Evolutionary conservation across 495 filamentous ascomycete genomes (phyloP).

Genomic region (Talaromyces thailandensis): DNA sequence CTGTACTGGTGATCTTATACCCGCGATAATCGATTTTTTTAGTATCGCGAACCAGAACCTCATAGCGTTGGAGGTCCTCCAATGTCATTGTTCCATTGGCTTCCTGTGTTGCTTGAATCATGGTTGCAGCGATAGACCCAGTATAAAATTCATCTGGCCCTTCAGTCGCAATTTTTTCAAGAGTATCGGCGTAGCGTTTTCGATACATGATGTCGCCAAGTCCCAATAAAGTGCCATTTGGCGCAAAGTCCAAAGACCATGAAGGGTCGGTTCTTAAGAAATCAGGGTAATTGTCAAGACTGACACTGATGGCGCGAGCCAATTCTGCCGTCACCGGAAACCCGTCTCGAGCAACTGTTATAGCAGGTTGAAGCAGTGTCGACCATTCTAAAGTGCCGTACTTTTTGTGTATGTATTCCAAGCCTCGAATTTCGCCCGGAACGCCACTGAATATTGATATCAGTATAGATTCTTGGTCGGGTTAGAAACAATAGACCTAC

Average conservation of each 20-base stretch:
- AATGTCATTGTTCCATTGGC: slow-evolving; percentile 77
- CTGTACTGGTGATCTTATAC: slow-evolving; percentile 56
- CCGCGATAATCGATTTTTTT: slow-evolving; percentile 62
- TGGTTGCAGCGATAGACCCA: slow-evolving; percentile 64
- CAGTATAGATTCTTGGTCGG: not conserved
- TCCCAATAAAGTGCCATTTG: slow-evolving; percentile 59
- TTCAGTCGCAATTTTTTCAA: slow-evolving; percentile 60
- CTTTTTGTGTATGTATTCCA: slow-evolving; percentile 65
- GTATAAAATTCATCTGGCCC: slow-evolving; percentile 71
- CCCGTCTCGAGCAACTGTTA: slow-evolving; percentile 64
- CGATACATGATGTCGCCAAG: slow-evolving; percentile 71
- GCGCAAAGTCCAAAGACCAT: slow-evolving; percentile 85
- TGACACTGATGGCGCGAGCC: slow-evolving; percentile 50
- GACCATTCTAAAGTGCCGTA: slow-evolving; percentile 66
- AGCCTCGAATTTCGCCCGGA: slow-evolving; percentile 72
- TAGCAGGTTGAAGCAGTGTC: slow-evolving; percentile 60
- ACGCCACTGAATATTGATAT: slow-evolving; percentile 47
- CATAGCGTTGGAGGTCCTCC: slow-evolving; percentile 63
- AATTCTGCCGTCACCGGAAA: slow-evolving; percentile 64
- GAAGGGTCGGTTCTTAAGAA: slow-evolving; percentile 65
- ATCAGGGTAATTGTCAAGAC: slow-evolving; percentile 23
- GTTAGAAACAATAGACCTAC: slow-evolving; percentile 15
- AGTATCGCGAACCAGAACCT: slow-evolving; percentile 48
- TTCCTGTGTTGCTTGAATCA: slow-evolving; percentile 52
- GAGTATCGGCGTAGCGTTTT: slow-evolving; percentile 66